Evolutionary conservation across 1,139 yeast genomes (phyloP), one percentile per base, ranked within the genome.

Genomic region (Candida sp.): DNA sequence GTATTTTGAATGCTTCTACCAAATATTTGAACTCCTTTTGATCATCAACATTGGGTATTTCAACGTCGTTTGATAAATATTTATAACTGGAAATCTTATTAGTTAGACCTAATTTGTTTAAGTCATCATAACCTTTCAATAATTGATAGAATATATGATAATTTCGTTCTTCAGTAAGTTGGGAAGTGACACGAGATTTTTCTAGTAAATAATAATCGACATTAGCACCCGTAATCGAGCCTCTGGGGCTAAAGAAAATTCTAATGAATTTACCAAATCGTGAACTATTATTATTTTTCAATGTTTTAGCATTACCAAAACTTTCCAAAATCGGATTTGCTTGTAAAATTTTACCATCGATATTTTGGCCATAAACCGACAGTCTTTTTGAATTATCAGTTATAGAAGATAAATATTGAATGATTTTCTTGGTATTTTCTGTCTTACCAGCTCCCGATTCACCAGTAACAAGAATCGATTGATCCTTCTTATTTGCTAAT

Each of bases 371-470:
- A 22, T 58, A 53, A 21, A 63, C 63, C 19, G 41, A 25, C 33
- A 33, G 38, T 30, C 51, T 11, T 45, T 42, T 23, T 47, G 43
- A 37, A 12, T 33, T 38, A 9, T 57, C 53, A 1, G 93, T 82
- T 35, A 89, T 82, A 5, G 91, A 83, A 0, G 97, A 89, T 45
- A 95, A 73, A 63, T 90, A 93, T 62, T 91, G 98, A 51, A 95
- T 87, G 47, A 93, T 91, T 57, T 87, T 89, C 63, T 93, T 93
- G n/a, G 99, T 93, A 54, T 89, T 93, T 66, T 93, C 99, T 0
- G 99, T 93, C 62, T 93, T 93, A 45, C 99, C 99, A 0, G 99
- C 99, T 49, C 99, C 99, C 25, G 96, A 87, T 61, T 95, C 99
- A 49, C 99, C 99, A 1, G 99, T 95, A 9, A 95, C 98, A 43